These are phyloP conservation scores for Moniliophthora roreri DNA, from an alignment of 1,284 basidiomycete genomes.

Conservation along the genomic window DNA sequence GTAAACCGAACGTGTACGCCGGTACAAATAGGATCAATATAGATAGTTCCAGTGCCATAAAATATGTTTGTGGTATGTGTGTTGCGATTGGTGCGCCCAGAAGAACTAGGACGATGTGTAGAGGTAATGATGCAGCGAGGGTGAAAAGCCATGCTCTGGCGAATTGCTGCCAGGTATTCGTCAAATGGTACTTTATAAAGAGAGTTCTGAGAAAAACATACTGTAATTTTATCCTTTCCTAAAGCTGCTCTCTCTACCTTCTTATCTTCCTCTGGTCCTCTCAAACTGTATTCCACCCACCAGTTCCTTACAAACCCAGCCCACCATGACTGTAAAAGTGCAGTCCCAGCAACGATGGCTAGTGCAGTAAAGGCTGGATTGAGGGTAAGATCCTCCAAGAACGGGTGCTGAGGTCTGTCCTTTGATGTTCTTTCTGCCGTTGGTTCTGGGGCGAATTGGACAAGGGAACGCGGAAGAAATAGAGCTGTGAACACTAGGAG, in stretches of 20 bases:
- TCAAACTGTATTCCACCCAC: constrained; percentile 37
- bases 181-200: constrained; percentile 8
- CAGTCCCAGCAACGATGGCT: constrained; percentile 60
- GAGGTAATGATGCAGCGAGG: constrained; percentile 42
- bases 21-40: constrained; percentile 69
- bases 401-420: constrained; percentile 65
- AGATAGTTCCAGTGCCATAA: constrained; percentile 70
- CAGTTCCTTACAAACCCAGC: constrained; percentile 62
- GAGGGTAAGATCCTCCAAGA: constrained; percentile 65
- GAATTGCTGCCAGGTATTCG: constrained; percentile 34
- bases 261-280: constrained; percentile 25
- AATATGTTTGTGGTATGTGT: constrained; percentile 57
- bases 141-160: constrained; percentile 56
- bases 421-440: constrained; percentile 39
- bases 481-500: constrained; percentile 67
- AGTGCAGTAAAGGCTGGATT: constrained; percentile 60
- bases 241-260: constrained; percentile 32
- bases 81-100: constrained; percentile 76
- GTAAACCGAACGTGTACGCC: constrained; percentile 70
- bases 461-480: constrained; percentile 63
- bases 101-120: constrained; percentile 54
- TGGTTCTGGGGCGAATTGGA: constrained; percentile 38
- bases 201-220: constrained; percentile 24
- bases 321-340: constrained; percentile 73
- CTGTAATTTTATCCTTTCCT: constrained; percentile 37